A percentile compares a stretch with the other conserved stretches of the same genome.
Conservation (phyloP, 768 basidiomycete species). For the Russula ochroleuca region DNA sequence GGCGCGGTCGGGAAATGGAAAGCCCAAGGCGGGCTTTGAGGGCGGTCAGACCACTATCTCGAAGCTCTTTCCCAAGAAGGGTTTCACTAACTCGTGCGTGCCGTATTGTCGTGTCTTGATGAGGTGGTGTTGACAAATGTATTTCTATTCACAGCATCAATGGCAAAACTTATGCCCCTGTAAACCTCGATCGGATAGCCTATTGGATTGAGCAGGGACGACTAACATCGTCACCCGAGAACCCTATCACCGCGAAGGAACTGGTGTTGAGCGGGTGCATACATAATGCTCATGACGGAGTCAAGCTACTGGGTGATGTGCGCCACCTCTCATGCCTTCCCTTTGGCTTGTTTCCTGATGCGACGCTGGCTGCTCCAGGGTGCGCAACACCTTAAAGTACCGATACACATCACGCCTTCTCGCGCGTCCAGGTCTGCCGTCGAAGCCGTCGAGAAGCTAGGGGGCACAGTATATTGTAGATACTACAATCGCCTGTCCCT, state of each 20-base stretch:
- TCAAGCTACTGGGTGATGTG: constrained; percentile 87
- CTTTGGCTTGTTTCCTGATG: constrained; percentile 2
- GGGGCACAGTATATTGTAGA: constrained; percentile 83
- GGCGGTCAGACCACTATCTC: constrained; percentile 96
- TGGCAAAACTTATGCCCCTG: constrained; percentile 68
- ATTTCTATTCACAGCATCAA: constrained; percentile 45
- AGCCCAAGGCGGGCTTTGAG: constrained; percentile 80
- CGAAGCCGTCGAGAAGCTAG: constrained; percentile 70
- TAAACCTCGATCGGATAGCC: constrained; percentile 86
- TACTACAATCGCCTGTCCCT: constrained; percentile 88
- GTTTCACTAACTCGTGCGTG: constrained; percentile 88
- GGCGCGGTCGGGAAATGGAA: constrained; percentile 83
- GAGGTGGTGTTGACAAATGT: neutral
- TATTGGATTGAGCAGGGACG: constrained; percentile 87
- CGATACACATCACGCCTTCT: constrained; percentile 78
- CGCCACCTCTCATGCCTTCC: constrained; percentile 29
- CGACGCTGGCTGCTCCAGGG: constrained; percentile 44
- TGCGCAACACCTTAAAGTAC: constrained; percentile 55
- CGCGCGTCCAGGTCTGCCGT: constrained; percentile 87
- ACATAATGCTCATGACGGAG: constrained; percentile 83
- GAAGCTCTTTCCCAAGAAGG: constrained; percentile 86
- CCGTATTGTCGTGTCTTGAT: neutral
- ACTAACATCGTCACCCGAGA: constrained; percentile 67
- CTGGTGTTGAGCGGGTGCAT: constrained; percentile 83
- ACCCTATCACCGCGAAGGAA: constrained; percentile 84